Base-by-base conservation (phyloP, 306 rosid genomes). In the Prinsepia uniflora region DNA sequence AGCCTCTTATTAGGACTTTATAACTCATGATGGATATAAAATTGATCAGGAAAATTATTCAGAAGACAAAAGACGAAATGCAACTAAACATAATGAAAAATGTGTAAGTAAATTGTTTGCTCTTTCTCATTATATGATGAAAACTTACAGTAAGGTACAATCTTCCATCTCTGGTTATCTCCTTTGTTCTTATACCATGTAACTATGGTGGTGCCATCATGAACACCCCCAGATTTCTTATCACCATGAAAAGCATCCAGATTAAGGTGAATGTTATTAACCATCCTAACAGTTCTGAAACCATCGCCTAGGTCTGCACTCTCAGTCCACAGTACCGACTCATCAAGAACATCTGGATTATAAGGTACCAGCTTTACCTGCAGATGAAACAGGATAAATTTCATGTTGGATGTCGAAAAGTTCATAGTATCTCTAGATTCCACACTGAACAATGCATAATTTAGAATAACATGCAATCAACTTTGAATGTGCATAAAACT, bases 181-280 rank as follows among this genome's bases (percentile, higher is more conserved):
- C 96, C 94, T 20, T 78, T 77, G 82, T 92, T 89, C 91, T 96
- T 89, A 0, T 81, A 50, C 96, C 93, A 92, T 70, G 89, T 85
- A 64, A 87, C 96, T 58, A 92, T 66, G 7, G 81, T 71, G 39
- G 93, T 92, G 76, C 96, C 96, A 76, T 92, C 91, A 63, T 55
- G 96, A 30, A 92, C 86, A n/a, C 97, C 97, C 45, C 92, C 97
- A 67, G 96, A 88, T 18, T 76, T 60, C 83, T 86, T 80, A 45
- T 91, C 96, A 5, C 96, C 97, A 30, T 87, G 96, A 76, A 68
- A 89, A 19, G 91, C 97, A 80, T 91, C 97, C 78, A 92, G 79
- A 65, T 87, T 85, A 56, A 92, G 93, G 39, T 4, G 87, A 81
- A 87, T 8, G 48, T 92, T 89, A 65, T 92, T 92, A 36, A 92